Evolutionary conservation across 768 basidiomycete genomes (phyloP).

Genomic region (Wakefieldia striispora): DNA sequence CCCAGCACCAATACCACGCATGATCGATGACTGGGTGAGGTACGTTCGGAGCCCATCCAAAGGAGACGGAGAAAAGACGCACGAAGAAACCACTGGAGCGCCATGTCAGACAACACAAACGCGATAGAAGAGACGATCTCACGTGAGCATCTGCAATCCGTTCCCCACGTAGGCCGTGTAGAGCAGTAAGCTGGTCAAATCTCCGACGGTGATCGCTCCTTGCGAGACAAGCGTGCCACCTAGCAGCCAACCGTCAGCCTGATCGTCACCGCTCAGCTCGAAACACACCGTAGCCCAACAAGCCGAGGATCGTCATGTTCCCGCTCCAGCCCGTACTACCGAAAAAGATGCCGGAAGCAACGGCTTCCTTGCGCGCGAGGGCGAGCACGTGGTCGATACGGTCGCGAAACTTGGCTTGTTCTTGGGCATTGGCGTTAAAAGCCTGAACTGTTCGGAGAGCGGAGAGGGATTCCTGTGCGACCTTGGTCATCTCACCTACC

Average conservation of each 20-base stretch:
- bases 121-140: conserved; percentile 24
- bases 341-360: conserved; percentile 91
- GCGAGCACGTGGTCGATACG: conserved; percentile 62
- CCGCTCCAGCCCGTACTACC: conserved; percentile 92
- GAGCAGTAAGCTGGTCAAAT: conserved; percentile 82
- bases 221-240: conserved; percentile 89
- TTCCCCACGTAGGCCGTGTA: conserved; percentile 90
- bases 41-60: neutral
- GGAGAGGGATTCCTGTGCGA: conserved; percentile 84
- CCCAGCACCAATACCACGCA: conserved; percentile 95
- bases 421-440: conserved; percentile 79
- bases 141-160: conserved; percentile 80
- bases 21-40: conserved; percentile 73
- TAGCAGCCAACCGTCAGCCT: conserved; percentile 28
- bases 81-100: conserved; percentile 38
- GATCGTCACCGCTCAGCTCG: neutral
- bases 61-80: conserved; percentile 17
- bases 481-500: conserved; percentile 91
- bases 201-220: conserved; percentile 88
- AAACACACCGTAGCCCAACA: conserved; percentile 83
- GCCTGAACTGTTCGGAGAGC: conserved; percentile 89
- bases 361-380: conserved; percentile 82
- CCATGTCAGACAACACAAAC: neutral
- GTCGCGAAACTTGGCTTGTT: conserved; percentile 73
- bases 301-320: conserved; percentile 83